A percentile compares a stretch with the other conserved stretches of the same genome.
Evolutionary conservation across 2,329 filamentous ascomycete genomes (phyloP).

Genomic region (Akanthomyces muscarius): DNA sequence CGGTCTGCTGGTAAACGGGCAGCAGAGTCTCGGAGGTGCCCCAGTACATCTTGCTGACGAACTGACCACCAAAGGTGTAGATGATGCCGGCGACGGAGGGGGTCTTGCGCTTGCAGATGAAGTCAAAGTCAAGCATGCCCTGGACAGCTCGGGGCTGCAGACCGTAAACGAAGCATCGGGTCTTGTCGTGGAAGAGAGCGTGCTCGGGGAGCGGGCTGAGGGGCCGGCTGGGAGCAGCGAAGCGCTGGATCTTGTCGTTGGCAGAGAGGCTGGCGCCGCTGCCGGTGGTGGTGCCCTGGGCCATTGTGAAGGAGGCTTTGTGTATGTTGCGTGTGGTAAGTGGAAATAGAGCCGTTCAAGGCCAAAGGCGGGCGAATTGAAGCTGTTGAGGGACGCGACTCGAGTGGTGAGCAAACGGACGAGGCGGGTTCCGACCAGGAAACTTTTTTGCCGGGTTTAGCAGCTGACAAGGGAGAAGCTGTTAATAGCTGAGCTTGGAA

Average conservation of each 20-base stretch:
- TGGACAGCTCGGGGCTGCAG: slow-evolving; percentile 92
- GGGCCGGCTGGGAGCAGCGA: slow-evolving; percentile 86
- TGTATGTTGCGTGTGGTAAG: slow-evolving; percentile 16
- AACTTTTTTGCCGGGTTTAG: slow-evolving; percentile 11
- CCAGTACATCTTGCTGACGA: slow-evolving; percentile 99
- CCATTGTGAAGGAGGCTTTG: slow-evolving; percentile 44
- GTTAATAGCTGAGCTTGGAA: not conserved
- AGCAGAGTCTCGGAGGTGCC: slow-evolving; percentile 98
- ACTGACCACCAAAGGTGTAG: slow-evolving; percentile 99
- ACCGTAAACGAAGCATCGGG: slow-evolving; percentile 99
- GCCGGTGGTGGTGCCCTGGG: slow-evolving; percentile 45
- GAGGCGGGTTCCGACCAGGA: slow-evolving; percentile 15
- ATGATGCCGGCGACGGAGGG: slow-evolving; percentile 98
- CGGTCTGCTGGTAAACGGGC: slow-evolving; percentile 92
- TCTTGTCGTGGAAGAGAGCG: slow-evolving; percentile 98
- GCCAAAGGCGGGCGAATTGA: slow-evolving; percentile 18
- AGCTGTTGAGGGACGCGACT: slow-evolving; percentile 10
- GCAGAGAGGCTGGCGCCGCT: slow-evolving; percentile 60
- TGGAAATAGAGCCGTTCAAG: slow-evolving; percentile 16
- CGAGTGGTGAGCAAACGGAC: slow-evolving; percentile 15
- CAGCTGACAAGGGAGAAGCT: not conserved
- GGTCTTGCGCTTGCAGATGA: slow-evolving; percentile 98
- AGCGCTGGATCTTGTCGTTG: slow-evolving; percentile 99
- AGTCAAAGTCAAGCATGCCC: slow-evolving; percentile 98
- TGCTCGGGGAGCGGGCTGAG: slow-evolving; percentile 84